A percentile compares a stretch with the other conserved stretches of the same genome.
These are phyloP conservation scores for Hortiboletus rubellus DNA, from an alignment of 1,284 basidiomycete species.

Conservation along the genomic window DNA sequence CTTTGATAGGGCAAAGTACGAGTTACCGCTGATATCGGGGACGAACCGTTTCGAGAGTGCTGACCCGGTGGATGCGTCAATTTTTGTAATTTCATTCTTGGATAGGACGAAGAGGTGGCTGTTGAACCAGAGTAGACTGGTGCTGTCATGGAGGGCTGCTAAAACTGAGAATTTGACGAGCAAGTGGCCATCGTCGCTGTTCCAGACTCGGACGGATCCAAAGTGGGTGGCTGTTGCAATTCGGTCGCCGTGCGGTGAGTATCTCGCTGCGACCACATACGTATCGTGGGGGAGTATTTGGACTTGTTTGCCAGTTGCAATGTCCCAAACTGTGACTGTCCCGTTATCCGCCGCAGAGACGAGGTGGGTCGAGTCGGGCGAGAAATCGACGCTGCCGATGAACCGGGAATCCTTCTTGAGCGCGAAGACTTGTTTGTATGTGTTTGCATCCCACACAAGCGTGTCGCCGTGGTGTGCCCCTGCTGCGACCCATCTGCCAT, in stretches of 20 bases:
- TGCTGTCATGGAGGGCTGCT: background rate
- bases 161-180: background rate
- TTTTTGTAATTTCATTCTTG: no score
- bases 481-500: constrained; percentile 7
- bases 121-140: background rate
- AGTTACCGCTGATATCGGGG: no score
- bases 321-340: background rate
- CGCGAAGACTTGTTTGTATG: background rate
- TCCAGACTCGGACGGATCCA: background rate
- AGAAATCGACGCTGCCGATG: constrained; percentile 8
- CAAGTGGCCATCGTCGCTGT: background rate
- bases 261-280: background rate
- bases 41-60: no score
- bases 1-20: background rate
- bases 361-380: constrained; percentile 3
- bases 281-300: background rate
- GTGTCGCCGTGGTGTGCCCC: background rate
- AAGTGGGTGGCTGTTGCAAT: background rate
- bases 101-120: no score
- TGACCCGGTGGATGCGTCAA: no score
- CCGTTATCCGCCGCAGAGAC: background rate
- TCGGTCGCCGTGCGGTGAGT: background rate
- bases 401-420: background rate
- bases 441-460: background rate
- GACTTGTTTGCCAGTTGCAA: background rate